Evolutionary conservation across 2,329 filamentous ascomycete genomes (phyloP), one percentile per base, ranked within the genome.

Genomic region (Pseudopithomyces chartarum): DNA sequence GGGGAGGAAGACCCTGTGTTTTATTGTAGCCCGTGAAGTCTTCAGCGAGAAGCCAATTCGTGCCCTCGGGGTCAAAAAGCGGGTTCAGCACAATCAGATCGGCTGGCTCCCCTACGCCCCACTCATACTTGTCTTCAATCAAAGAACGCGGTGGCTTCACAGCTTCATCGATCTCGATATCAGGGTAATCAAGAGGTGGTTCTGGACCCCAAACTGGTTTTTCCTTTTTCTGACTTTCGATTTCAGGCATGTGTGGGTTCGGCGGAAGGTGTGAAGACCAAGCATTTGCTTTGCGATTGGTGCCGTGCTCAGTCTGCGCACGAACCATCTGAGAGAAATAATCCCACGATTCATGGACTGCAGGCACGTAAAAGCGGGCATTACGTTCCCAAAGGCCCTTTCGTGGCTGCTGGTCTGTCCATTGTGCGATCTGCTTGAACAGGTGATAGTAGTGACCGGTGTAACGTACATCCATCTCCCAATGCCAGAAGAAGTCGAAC

Each of bases 391-490:
- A 94, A 10, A 92, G 80, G n/a, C 86, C 85, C 57, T 86, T 84
- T 26, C 90, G 85, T 1, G 87, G 85, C 70, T 94, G 90, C 47
- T 84, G 74, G 55, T 82, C 82, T 1, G 87, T 85, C 87, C 90
- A 94, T 44, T 81, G 78, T 13, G 82, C 82, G 12, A 91, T 80
- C 42, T 86, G 84, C 59, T 89, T 82, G 61, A 94, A 88, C 13
- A 94, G 82, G 68, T 93, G 89, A 75, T 92, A 92, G 79, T 90
- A 94, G 76, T 97, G 92, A 34, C 92, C 92, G 0, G 90, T 95
- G 74, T 96, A 96, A 29, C 92, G 88, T 43, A 93, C 87, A 68
- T 97, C 92, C 88, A 96, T 94, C 75, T 97, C 92, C 91, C 92
- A 96, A 64, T 96, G 91, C 92, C 92, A 97, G 76, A 92, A 92